Conservation (phyloP, 495 filamentous ascomycete genomes). For the Hypoxylon fragiforme region DNA sequence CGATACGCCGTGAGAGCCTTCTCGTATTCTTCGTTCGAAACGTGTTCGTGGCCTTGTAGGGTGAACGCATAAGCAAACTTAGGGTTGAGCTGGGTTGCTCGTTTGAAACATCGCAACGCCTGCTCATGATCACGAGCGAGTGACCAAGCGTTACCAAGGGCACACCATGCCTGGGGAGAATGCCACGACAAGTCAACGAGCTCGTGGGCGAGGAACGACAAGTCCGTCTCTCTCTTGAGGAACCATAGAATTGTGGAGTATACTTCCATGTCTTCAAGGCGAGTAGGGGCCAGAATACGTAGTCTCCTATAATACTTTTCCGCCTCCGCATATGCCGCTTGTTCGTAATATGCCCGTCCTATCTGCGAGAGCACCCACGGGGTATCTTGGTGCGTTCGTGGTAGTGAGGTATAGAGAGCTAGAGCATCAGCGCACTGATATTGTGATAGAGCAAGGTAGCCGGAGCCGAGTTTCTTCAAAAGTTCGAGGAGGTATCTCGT, state of each 20-base stretch:
- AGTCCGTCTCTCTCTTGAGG: constrained; percentile 84
- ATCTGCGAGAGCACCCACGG: constrained; percentile 94
- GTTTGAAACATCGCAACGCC: constrained; percentile 91
- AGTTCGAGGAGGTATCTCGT: constrained; percentile 77
- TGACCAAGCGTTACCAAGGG: constrained; percentile 91
- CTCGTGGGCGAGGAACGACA: constrained; percentile 90
- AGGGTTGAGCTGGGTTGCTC: constrained; percentile 86
- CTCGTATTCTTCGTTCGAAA: constrained; percentile 96
- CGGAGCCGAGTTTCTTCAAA: constrained; percentile 78
- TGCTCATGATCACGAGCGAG: constrained; percentile 94
- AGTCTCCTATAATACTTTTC: constrained; percentile 82
- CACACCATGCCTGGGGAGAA: constrained; percentile 94
- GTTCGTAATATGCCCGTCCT: constrained; percentile 86
- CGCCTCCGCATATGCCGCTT: constrained; percentile 78
- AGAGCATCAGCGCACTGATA: constrained; percentile 80
- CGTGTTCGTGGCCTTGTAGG: constrained; percentile 92
- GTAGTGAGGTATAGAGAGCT: constrained; percentile 67
- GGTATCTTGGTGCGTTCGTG: constrained; percentile 79
- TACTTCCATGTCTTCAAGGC: constrained; percentile 91
- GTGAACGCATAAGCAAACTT: constrained; percentile 95
- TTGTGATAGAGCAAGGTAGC: constrained; percentile 72
- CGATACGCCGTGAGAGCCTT: constrained; percentile 87
- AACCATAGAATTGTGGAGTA: constrained; percentile 98
- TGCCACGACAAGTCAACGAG: constrained; percentile 81
- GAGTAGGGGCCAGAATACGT: constrained; percentile 72